phyloP scores from a whole-genome alignment of 805 yeast species.

The Wickerhamomyces bovis region DNA sequence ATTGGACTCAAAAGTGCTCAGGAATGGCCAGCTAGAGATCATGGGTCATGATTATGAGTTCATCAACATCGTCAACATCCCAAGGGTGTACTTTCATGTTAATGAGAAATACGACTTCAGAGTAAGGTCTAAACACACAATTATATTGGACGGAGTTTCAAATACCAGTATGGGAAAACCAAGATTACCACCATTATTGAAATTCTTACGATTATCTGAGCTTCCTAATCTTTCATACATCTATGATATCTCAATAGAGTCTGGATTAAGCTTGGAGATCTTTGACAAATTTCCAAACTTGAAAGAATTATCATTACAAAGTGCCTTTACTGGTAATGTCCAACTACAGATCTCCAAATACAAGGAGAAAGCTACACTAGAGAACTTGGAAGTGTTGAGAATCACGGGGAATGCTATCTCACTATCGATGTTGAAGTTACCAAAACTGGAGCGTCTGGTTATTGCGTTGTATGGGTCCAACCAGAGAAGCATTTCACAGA shows the following conservation, averaged over 20 bases:
- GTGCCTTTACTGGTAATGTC: constrained; percentile 15
- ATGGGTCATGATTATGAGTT: constrained; percentile 20
- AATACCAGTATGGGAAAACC: constrained; percentile 17
- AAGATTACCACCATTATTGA: constrained; percentile 15
- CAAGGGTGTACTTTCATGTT: constrained; percentile 14
- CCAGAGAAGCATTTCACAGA: constrained; percentile 12
- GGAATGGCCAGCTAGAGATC: constrained; percentile 2
- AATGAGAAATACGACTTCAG: constrained; percentile 12
- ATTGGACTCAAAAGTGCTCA: not conserved
- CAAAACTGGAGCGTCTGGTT: constrained; percentile 6
- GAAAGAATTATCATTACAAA: constrained; percentile 13
- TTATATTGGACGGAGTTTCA: constrained; percentile 12
- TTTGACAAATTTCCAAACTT: constrained; percentile 15
- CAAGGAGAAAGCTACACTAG: constrained; percentile 1
- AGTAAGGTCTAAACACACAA: constrained; percentile 12
- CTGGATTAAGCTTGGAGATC: constrained; percentile 14
- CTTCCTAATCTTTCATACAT: constrained; percentile 15
- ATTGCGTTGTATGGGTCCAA: constrained; percentile 16
- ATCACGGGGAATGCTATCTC: constrained; percentile 20
- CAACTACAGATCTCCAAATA: constrained; percentile 1
- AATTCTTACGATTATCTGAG: constrained; percentile 15
- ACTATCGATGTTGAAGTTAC: constrained; percentile 7
- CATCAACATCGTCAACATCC: constrained; percentile 6
- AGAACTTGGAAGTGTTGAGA: constrained; percentile 6
- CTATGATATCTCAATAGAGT: constrained; percentile 18